Base-by-base conservation (phyloP, 2,329 filamentous ascomycete genomes). In the Microcera coccophila region DNA sequence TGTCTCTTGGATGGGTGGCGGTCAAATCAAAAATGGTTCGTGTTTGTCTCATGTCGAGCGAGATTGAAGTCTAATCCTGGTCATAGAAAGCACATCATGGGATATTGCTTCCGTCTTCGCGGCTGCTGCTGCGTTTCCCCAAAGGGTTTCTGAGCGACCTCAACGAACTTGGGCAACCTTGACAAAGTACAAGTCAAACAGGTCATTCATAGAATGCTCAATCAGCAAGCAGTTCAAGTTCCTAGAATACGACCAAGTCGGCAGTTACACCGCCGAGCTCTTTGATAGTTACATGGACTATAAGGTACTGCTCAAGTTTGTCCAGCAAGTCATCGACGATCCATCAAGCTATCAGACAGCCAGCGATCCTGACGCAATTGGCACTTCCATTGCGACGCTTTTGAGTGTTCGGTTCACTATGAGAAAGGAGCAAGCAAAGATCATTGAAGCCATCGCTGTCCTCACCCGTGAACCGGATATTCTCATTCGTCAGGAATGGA, bases 241-340 rank as follows among this genome's bases (percentile, higher is more conserved):
- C 2, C 17, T 50, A 0, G 22, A 50, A 3, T 53, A 52, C 3
- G 21, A 36, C 4, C 4, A 28, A n/a, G 19, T 44, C 15, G 18
- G 17, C 2, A 22, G 31, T 1, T 44, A 40, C 16, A 52, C 47
- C 1, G 26, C 32, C 3, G 38, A 42, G 4, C 29, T 53, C 0
- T 44, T 53, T 4, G 24, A 53, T 2, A 33, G 10, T 2, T 52
- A 41, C 4, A 53, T 52, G 33, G 40, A 48, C 20, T 52, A 53
- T 19, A 50, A 43, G n/a, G 31, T 34, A n/a, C 29, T 40, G 24
- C 38, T 40, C 3, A 40, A 40, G 19, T 10, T 24, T 12, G 19
- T 40, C 4, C 29, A 40, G 29, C 28, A n/a, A n/a, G 26, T 40
- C 38, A 40, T 40, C 18, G 29, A 40, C 5, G 19, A 40, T 15